Percentiles rank a stretch among this genome's conserved stretches.
Conservation (phyloP, 352 stramenopile species). For the Phytophthora hybrid region DNA sequence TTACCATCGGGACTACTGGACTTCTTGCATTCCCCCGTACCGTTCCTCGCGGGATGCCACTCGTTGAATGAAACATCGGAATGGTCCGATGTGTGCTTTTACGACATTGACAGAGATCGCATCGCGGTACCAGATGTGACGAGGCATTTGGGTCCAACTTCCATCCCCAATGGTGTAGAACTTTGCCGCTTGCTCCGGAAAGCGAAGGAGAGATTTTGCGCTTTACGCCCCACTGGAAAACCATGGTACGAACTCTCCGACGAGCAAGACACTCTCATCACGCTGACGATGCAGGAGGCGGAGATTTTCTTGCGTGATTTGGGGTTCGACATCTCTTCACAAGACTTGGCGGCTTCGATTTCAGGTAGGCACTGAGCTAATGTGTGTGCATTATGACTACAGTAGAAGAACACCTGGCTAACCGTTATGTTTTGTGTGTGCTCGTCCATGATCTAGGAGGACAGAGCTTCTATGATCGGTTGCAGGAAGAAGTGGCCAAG, state of each 20-base stretch:
- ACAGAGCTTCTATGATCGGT: slow-evolving; percentile 74
- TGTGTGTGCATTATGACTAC: neutral
- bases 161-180: slow-evolving; percentile 68
- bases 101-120: slow-evolving; percentile 72
- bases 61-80: slow-evolving; percentile 67
- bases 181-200: slow-evolving; percentile 68
- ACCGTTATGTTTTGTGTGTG: neutral
- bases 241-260: slow-evolving; percentile 86
- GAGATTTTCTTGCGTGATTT: slow-evolving; percentile 77
- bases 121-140: slow-evolving; percentile 58
- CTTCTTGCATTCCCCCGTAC: slow-evolving; percentile 87
- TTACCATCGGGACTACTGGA: slow-evolving; percentile 75
- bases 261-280: slow-evolving; percentile 82
- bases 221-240: slow-evolving; percentile 52
- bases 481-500: slow-evolving; percentile 79
- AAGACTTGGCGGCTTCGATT: slow-evolving; percentile 56
- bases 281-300: slow-evolving; percentile 73
- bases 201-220: slow-evolving; percentile 55
- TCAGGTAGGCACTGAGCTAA: slow-evolving; percentile 34
- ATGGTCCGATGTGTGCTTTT: slow-evolving; percentile 87
- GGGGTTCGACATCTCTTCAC: slow-evolving; percentile 73
- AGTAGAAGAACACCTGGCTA: neutral
- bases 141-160: slow-evolving; percentile 53
- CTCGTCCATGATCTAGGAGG: slow-evolving; percentile 16
- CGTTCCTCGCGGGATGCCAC: slow-evolving; percentile 81